Base-by-base conservation (phyloP, 371 early-diverging fungal genomes). In the Fennellomyces sp. region DNA sequence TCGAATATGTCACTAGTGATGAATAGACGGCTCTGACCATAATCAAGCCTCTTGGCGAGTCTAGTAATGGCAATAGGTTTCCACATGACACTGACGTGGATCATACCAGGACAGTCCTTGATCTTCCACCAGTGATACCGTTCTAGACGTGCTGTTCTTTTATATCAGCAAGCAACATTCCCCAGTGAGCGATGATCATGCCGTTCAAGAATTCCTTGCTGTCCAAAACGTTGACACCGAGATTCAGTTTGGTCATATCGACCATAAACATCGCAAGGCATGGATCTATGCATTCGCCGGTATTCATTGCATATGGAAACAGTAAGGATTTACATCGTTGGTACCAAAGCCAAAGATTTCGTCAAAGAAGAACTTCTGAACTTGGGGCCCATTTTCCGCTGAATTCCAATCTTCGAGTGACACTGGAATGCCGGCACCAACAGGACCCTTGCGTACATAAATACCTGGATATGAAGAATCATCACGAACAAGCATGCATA, bases 391-490 rank as follows among this genome's bases (percentile, higher is more conserved):
- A 91, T 77, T 60, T 83, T 31, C 95, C 97, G 58, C 81, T 82
- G 68, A 99, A 94, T 25, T 91, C 91, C 66, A 99, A 60, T 98
- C 94, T 64, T 94, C 93, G 5, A 98, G 86, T 31, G 95, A 75
- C 27, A 99, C 85, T 3, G 99, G 97, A 69, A 99, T 85, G 1
- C 89, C 96, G 23, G 98, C 90, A 15, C 94, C 92, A 19, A 94
- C 80, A 39, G 92, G 73, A 2, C 95, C 94, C 70, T 90, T 92
- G 41, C 97, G 98, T 4, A 98, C 83, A 5, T 94, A 87, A 49
- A 97, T 92, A 0, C n/a, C n/a, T n/a, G n/a, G n/a, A n/a, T n/a
- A n/a, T n/a, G n/a, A n/a, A n/a, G n/a, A n/a, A n/a, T n/a, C n/a
- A n/a, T n/a, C n/a, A n/a, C n/a, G n/a, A n/a, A n/a, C n/a, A n/a